A percentile compares a stretch with the other conserved stretches of the same genome.
Conservation (phyloP, 1,284 basidiomycete genomes). For the Ustilago esculenta region DNA sequence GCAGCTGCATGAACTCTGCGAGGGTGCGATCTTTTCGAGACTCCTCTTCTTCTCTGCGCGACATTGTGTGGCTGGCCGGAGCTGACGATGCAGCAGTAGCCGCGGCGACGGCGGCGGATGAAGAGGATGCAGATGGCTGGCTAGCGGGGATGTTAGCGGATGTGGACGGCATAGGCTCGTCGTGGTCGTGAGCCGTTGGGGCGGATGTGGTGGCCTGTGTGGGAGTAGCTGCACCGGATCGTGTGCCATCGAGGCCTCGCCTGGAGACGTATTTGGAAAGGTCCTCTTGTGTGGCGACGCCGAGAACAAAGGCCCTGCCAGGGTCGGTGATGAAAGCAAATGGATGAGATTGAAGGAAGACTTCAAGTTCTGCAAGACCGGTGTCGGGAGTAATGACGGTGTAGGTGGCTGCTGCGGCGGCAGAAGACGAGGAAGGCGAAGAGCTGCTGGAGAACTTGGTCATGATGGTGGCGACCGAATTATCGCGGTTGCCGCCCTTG, state of each 20-base stretch:
- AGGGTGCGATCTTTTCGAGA: constrained; percentile 80
- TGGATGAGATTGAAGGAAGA: constrained; percentile 57
- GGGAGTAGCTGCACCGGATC: constrained; percentile 40
- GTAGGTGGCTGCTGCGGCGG: constrained; percentile 35
- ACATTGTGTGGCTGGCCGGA: constrained; percentile 50
- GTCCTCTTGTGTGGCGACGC: constrained; percentile 60
- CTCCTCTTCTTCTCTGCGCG: constrained; percentile 75
- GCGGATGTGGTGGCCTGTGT: constrained; percentile 29
- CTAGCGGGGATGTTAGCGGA: constrained; percentile 9
- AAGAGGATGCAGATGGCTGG: constrained; percentile 18
- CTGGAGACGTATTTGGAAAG: constrained; percentile 56
- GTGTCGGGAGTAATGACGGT: constrained; percentile 62
- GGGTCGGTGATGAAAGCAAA: constrained; percentile 65
- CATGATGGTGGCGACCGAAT: constrained; percentile 50
- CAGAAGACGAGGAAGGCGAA: constrained; percentile 13
- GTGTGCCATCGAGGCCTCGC: constrained; percentile 44
- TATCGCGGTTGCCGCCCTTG: constrained; percentile 36
- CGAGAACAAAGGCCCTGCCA: constrained; percentile 53
- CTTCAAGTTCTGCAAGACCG: constrained; percentile 61
- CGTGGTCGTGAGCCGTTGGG: constrained; percentile 13
- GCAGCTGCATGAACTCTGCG: constrained; percentile 91
- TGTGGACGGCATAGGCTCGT: constrained; percentile 40
- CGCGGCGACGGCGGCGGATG: constrained; percentile 24
- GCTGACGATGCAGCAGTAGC: constrained; percentile 27
- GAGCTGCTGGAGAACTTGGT: constrained; percentile 48